These are phyloP conservation scores for Boeremia lycopersici DNA, from an alignment of 2,329 filamentous ascomycete species.

Conservation along the genomic window DNA sequence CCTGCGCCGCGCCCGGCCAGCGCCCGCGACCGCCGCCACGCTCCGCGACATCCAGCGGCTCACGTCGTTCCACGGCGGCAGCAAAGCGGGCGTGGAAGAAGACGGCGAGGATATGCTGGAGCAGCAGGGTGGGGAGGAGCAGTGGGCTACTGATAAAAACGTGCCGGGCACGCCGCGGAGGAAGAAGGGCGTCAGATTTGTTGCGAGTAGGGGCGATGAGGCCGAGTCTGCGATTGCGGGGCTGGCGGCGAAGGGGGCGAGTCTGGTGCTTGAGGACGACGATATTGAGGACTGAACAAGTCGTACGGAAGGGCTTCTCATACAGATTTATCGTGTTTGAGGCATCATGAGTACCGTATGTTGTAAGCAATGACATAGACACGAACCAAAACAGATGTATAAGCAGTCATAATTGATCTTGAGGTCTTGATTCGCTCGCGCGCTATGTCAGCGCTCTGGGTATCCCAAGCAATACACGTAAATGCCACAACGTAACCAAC, in stretches of 20 bases:
- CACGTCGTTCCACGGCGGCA: constrained; percentile 61
- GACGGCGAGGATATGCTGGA: constrained; percentile 19
- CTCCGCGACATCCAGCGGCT: constrained; percentile 70
- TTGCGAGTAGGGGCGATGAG: constrained; percentile 9
- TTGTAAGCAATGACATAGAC: background rate
- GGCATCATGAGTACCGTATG: background rate
- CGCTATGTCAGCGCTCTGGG: constrained; percentile 12
- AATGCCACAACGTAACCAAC: constrained; percentile 1
- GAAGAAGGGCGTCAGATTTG: constrained; percentile 13
- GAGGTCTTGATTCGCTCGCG: constrained; percentile 1
- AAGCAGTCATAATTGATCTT: background rate
- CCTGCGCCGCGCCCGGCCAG: constrained; percentile 39
- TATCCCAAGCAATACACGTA: constrained; percentile 13
- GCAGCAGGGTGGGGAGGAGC: constrained; percentile 40
- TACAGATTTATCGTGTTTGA: background rate
- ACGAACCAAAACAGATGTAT: background rate
- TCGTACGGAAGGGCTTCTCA: background rate
- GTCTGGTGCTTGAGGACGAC: constrained; percentile 54
- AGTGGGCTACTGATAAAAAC: constrained; percentile 53
- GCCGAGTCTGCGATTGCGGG: constrained; percentile 32
- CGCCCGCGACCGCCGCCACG: constrained; percentile 33
- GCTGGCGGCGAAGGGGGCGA: constrained; percentile 34
- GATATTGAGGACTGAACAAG: constrained; percentile 52
- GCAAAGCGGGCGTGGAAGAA: constrained; percentile 36
- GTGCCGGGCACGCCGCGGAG: constrained; percentile 29